phyloP scores from a whole-genome alignment of 2,329 filamentous ascomycete species.

The Ophiostoma perfectum region DNA sequence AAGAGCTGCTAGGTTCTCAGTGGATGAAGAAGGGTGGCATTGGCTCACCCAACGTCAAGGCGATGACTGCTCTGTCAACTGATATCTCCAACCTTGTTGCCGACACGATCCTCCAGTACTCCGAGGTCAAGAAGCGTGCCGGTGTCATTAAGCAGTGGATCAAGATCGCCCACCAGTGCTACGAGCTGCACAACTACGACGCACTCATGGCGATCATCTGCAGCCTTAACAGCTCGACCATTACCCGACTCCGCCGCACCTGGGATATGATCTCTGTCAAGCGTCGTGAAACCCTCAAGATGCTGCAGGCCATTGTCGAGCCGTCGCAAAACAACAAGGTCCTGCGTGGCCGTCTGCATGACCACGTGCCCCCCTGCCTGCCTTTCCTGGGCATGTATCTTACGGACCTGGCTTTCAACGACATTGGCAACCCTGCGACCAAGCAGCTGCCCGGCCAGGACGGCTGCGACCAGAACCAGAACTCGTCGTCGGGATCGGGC shows the following conservation, averaged over 20 bases:
- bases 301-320: constrained; percentile 79
- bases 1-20: constrained; percentile 84
- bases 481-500: constrained; percentile 50
- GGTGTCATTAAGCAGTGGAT: constrained; percentile 95
- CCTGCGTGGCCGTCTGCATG: constrained; percentile 74
- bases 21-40: constrained; percentile 86
- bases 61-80: constrained; percentile 88
- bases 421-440: constrained; percentile 84
- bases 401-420: constrained; percentile 90
- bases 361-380: constrained; percentile 84
- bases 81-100: constrained; percentile 89
- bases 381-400: constrained; percentile 96
- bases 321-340: constrained; percentile 86
- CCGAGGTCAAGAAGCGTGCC: constrained; percentile 91
- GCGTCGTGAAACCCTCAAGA: constrained; percentile 72
- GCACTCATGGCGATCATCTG: constrained; percentile 96
- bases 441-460: constrained; percentile 60
- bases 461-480: constrained; percentile 34
- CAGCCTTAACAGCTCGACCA: constrained; percentile 85
- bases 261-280: constrained; percentile 86
- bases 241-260: constrained; percentile 79
- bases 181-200: constrained; percentile 93
- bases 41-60: constrained; percentile 81
- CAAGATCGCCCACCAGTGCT: constrained; percentile 80
- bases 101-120: constrained; percentile 80